Percentiles rank a stretch among this genome's conserved stretches.
Evolutionary conservation across 2,329 filamentous ascomycete species (phyloP).

Genomic region (Fusarium musae): DNA sequence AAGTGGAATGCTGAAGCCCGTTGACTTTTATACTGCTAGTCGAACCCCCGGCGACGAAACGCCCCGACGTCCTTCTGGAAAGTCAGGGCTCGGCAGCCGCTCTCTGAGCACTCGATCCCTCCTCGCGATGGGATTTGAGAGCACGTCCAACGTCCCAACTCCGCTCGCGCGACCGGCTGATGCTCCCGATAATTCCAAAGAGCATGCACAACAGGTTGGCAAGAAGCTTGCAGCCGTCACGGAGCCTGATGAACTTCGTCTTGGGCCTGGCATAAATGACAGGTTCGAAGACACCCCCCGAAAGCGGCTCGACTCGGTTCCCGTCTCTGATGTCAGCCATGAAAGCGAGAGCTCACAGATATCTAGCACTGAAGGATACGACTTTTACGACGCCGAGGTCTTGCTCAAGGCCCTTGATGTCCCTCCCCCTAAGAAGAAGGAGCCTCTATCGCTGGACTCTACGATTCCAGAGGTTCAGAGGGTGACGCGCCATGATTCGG

Average conservation of each 20-base stretch:
- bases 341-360: conserved; percentile 59
- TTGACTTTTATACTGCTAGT: conserved; percentile 40
- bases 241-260: conserved; percentile 61
- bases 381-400: conserved; percentile 72
- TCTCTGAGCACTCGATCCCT: conserved; percentile 56
- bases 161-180: conserved; percentile 66
- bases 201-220: conserved; percentile 46
- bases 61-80: conserved; percentile 47
- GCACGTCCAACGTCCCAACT: conserved; percentile 71
- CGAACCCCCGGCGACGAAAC: conserved; percentile 52
- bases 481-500: conserved; percentile 63
- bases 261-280: conserved; percentile 60
- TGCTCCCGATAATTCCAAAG: conserved; percentile 44
- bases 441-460: conserved; percentile 48
- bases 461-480: conserved; percentile 42
- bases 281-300: conserved; percentile 52
- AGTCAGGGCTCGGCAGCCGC: conserved; percentile 47
- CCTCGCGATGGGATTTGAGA: conserved; percentile 67
- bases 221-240: conserved; percentile 59
- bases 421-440: conserved; percentile 55
- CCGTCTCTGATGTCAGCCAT: conserved; percentile 63
- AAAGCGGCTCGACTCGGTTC: conserved; percentile 61
- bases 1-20: conserved; percentile 41
- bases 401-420: conserved; percentile 64
- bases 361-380: conserved; percentile 71